phyloP scores from a whole-genome alignment of 2,329 filamentous ascomycete genomes.

The Aspergillus sp. region DNA sequence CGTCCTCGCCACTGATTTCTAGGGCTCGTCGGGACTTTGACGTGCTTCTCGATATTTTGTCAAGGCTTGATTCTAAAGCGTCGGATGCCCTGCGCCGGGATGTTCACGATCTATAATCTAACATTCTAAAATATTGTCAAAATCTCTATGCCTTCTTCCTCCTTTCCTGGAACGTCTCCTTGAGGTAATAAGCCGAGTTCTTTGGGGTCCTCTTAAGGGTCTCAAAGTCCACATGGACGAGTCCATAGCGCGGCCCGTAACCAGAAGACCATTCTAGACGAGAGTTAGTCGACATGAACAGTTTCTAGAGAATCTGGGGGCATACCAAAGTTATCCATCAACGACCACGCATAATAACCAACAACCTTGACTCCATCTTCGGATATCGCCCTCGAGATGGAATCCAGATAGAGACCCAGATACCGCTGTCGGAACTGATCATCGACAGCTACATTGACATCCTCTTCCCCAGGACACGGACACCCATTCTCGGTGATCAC shows the following conservation, averaged over 20 bases:
- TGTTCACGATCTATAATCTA: no score
- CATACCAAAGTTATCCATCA: constrained; percentile 26
- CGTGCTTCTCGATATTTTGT: no score
- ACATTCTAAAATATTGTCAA: no score
- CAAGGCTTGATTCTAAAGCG: no score
- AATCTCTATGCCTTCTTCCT: background rate
- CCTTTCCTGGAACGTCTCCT: constrained; percentile 6
- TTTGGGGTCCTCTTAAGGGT: constrained; percentile 16
- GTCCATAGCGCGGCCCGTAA: constrained; percentile 19
- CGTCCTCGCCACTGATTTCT: no score
- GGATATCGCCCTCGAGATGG: constrained; percentile 9
- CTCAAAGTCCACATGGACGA: constrained; percentile 17
- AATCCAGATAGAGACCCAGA: constrained; percentile 13
- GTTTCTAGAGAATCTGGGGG: background rate
- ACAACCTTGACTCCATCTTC: constrained; percentile 14
- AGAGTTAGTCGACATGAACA: background rate
- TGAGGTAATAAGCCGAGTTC: constrained; percentile 14
- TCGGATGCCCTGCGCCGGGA: no score
- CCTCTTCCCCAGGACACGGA: constrained; percentile 9
- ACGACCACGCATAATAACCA: constrained; percentile 22
- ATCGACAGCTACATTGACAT: constrained; percentile 1
- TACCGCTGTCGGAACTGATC: constrained; percentile 14
- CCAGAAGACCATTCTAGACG: constrained; percentile 23
- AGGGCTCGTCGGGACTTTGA: no score
- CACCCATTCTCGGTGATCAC: constrained; percentile 19